These are phyloP conservation scores for Bipolaris oryzae DNA, from an alignment of 2,329 filamentous ascomycete genomes.

Conservation along the genomic window DNA sequence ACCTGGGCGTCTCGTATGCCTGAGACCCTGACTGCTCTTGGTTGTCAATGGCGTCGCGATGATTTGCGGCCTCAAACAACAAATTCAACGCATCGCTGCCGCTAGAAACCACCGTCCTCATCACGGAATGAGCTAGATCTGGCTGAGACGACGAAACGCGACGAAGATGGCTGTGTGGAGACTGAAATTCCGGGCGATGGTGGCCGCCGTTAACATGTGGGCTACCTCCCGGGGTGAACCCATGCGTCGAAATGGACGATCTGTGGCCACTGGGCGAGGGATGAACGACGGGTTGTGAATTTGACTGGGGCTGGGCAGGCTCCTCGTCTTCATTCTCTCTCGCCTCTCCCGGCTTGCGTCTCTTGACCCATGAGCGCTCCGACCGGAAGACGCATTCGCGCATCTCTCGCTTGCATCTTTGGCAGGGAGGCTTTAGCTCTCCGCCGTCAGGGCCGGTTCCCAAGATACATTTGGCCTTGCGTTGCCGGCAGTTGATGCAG, in stretches of 20 bases:
- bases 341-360: conserved; percentile 42
- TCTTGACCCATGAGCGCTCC: conserved; percentile 48
- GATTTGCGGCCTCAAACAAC: conserved; percentile 58
- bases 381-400: conserved; percentile 56
- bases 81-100: conserved; percentile 61
- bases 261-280: conserved; percentile 29
- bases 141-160: conserved; percentile 44
- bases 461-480: conserved; percentile 60
- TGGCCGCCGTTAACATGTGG: conserved; percentile 31
- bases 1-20: conserved; percentile 46
- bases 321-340: conserved; percentile 32
- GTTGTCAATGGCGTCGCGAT: conserved; percentile 45
- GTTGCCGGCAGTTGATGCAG: conserved; percentile 59
- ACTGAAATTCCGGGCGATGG: conserved; percentile 38
- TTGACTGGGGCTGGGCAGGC: conserved; percentile 15
- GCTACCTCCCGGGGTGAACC: conserved; percentile 32
- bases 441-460: conserved; percentile 50
- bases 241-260: conserved; percentile 34
- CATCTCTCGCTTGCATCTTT: conserved; percentile 58
- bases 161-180: conserved; percentile 36
- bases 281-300: conserved; percentile 14
- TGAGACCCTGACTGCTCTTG: conserved; percentile 45
- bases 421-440: conserved; percentile 54
- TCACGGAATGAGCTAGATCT: conserved; percentile 50
- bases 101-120: conserved; percentile 59